Conservation (phyloP, 2,329 filamentous ascomycete genomes). For the Talaromyces sp. region DNA sequence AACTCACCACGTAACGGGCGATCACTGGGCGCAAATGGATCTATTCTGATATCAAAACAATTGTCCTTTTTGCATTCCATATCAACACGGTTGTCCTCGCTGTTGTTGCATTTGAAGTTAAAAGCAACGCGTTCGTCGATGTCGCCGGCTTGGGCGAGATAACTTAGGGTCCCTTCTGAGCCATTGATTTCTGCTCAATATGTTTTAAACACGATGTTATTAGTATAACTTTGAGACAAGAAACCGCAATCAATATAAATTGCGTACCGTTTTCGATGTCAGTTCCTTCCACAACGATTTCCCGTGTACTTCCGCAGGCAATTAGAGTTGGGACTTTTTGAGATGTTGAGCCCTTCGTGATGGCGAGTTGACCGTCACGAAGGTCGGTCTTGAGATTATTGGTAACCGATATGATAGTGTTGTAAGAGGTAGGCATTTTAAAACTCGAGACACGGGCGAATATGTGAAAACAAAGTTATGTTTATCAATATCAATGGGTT, state of each 20-base stretch:
- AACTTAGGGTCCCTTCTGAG: neutral
- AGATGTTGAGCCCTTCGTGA: neutral
- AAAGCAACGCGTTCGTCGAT: conserved; percentile 3
- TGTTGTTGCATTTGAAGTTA: conserved; percentile 7
- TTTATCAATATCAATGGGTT: neutral
- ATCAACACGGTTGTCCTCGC: conserved; percentile 6
- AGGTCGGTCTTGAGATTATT: conserved; percentile 8
- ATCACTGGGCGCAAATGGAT: conserved; percentile 6
- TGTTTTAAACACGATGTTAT: conserved; percentile 1
- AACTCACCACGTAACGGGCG: conserved; percentile 8
- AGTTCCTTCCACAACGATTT: neutral
- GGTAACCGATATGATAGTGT: conserved; percentile 8
- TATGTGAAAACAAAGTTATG: neutral
- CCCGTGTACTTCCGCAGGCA: conserved; percentile 1
- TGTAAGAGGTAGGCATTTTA: conserved; percentile 8
- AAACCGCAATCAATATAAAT: neutral
- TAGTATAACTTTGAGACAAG: neutral
- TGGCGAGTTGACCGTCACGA: conserved; percentile 1
- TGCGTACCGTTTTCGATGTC: neutral
- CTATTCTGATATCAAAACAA: conserved; percentile 1
- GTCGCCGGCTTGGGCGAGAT: neutral
- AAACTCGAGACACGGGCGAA: neutral
- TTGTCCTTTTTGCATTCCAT: conserved; percentile 5
- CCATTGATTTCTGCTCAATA: neutral
- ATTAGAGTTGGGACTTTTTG: neutral